Conservation (phyloP, 2,329 filamentous ascomycete species). For the Rutstroemia sydowiana region DNA sequence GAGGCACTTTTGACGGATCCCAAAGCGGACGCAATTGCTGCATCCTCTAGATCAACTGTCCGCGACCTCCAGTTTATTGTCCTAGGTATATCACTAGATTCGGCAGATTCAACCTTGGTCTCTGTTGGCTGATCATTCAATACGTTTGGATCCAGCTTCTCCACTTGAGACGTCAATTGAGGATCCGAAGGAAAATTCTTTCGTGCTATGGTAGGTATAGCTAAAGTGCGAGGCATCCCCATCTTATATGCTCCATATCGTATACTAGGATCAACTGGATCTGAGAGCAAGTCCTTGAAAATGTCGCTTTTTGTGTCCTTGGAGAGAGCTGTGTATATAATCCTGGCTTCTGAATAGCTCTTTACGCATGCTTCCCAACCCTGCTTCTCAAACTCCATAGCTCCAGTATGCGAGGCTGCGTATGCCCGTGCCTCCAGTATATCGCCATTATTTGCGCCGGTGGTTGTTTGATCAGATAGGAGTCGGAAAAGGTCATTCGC, state of each 20-base stretch:
- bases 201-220: constrained; percentile 70
- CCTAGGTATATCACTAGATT: constrained; percentile 54
- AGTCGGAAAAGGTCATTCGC: constrained; percentile 61
- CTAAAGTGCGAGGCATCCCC: constrained; percentile 76
- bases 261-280: constrained; percentile 86
- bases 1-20: constrained; percentile 56
- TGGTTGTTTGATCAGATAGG: constrained; percentile 54
- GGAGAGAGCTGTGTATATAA: constrained; percentile 75
- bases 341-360: constrained; percentile 66
- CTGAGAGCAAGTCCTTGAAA: constrained; percentile 77
- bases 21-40: constrained; percentile 79
- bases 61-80: constrained; percentile 80
- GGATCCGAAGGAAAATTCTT: constrained; percentile 67
- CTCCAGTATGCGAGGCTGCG: constrained; percentile 65
- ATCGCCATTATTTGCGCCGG: constrained; percentile 61
- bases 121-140: constrained; percentile 50
- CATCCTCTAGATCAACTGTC: constrained; percentile 84
- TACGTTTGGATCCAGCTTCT: constrained; percentile 61
- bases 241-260: constrained; percentile 91
- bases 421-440: constrained; percentile 84
- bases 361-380: constrained; percentile 73
- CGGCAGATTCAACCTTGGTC: constrained; percentile 42
- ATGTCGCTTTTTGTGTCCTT: constrained; percentile 62
- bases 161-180: constrained; percentile 57
- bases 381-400: constrained; percentile 78